Conservation (phyloP, 2,329 filamentous ascomycete species). For the Chrysoporthe puriensis region DNA sequence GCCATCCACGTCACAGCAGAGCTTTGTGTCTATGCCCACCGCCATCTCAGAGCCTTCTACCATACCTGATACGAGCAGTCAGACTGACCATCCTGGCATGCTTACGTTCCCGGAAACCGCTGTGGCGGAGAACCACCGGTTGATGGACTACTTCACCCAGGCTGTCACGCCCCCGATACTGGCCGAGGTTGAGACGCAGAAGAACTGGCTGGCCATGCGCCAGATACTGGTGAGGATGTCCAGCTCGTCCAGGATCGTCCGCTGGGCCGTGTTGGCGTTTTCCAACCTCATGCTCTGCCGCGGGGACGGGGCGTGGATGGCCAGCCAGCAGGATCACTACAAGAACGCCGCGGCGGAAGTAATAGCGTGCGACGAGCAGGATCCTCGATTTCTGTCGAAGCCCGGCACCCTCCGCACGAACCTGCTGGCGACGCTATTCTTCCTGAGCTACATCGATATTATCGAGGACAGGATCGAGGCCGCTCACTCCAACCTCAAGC, state of each 20-base stretch:
- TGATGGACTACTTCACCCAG: slow-evolving; percentile 53
- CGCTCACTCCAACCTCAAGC: slow-evolving; percentile 54
- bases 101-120: slow-evolving; percentile 27
- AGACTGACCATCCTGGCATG: slow-evolving; percentile 32
- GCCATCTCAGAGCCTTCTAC: neutral
- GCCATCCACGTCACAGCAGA: neutral
- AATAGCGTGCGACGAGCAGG: slow-evolving; percentile 28
- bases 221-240: slow-evolving; percentile 53
- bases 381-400: slow-evolving; percentile 30
- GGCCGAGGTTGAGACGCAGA: slow-evolving; percentile 55
- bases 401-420: slow-evolving; percentile 43
- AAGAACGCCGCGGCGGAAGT: slow-evolving; percentile 42
- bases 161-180: slow-evolving; percentile 57
- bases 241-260: slow-evolving; percentile 49
- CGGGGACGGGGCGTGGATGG: slow-evolving; percentile 38
- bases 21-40: neutral
- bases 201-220: slow-evolving; percentile 54
- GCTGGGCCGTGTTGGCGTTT: slow-evolving; percentile 54
- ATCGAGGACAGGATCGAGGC: slow-evolving; percentile 46
- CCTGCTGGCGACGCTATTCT: slow-evolving; percentile 55
- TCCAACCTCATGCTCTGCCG: slow-evolving; percentile 49
- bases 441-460: slow-evolving; percentile 58
- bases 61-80: slow-evolving; percentile 29
- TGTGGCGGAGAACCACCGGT: slow-evolving; percentile 40
- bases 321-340: slow-evolving; percentile 43